Percentiles rank a stretch among this genome's conserved stretches.
Conservation (phyloP, 73 alveolate genomes). For the Strombidium stylifer region DNA sequence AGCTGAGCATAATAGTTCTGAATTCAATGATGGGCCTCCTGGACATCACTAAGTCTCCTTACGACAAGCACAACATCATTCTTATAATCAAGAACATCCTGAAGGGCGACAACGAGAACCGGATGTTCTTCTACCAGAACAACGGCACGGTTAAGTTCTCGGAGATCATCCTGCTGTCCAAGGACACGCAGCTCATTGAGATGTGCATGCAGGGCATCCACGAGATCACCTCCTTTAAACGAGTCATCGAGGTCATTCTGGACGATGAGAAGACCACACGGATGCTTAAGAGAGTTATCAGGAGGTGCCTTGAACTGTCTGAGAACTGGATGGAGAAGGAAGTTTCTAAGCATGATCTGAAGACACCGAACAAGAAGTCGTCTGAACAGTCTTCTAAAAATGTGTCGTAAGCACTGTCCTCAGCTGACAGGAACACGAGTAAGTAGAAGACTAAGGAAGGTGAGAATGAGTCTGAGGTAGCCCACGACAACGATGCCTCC, state of each 20-base stretch:
- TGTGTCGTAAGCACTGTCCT: too few relatives aligned
- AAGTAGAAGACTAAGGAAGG: neutral
- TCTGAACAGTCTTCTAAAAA: too few relatives aligned
- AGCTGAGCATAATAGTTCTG: constrained; percentile 19
- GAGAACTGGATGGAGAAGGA: neutral
- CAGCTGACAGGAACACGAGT: neutral
- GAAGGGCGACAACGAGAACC: constrained; percentile 23
- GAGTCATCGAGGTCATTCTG: neutral
- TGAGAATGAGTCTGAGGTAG: neutral
- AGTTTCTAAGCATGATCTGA: too few relatives aligned
- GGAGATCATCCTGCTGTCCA: neutral
- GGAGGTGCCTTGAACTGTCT: neutral
- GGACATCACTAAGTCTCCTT: neutral
- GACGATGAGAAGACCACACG: neutral
- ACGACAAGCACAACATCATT: constrained; percentile 1
- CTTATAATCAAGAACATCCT: constrained; percentile 17
- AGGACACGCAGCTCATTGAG: constrained; percentile 21
- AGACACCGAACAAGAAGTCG: too few relatives aligned
- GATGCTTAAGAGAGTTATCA: neutral
- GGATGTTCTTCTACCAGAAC: constrained; percentile 9
- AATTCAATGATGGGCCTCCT: constrained; percentile 14
- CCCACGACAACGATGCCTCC: neutral
- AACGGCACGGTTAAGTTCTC: constrained; percentile 1
- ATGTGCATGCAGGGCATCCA: constrained; percentile 13
- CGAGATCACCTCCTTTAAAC: constrained; percentile 14